Base-by-base conservation (phyloP, 2,329 filamentous ascomycete species). In the Alternaria sp. region DNA sequence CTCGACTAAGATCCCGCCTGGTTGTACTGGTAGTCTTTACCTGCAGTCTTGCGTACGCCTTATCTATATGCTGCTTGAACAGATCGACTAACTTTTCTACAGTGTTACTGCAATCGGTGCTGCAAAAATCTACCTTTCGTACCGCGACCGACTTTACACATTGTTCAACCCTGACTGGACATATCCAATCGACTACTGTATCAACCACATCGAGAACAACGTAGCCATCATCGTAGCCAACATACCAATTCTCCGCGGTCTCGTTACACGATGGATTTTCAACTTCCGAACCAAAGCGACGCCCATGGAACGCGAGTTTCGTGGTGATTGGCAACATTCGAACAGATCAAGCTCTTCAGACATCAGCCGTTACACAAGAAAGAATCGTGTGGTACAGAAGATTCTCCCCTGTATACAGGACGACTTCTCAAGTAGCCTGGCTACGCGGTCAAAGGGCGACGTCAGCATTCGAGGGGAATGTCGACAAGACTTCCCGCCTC, bases 201-300 rank as follows among this genome's bases (percentile, higher is more conserved):
- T 80, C 68, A 80, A 73, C 54, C 78, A 80, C 63, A 76, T 79
- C 55, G 78, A 80, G 53, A 80, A 79, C 64, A 80, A 78, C 54
- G 78, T 80, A 38, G 78, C 78, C 28, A 80, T 80, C 54, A 79
- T 80, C 41, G 76, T 79, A 10, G 78, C 78, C 38, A 79, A 79
- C 58, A 71, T 80, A 9, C 78, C 78, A 10, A 79, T 79, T n/a
- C 71, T 80, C 20, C 78, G 78, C 48, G 77, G 78, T 32, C 74
- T 80, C 8, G 77, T 80, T 30, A 78, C 77, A 7, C 76, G 78
- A 44, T 79, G 78, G 77, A 74, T 79, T 27, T 78, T 78, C 63
- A 75, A 78, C 62, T 78, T 78, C 62, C 67, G 67, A 11, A 74
- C 73, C 18, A 75, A 77, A 57, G 65, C 74, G 12, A 73, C 69